phyloP scores from a whole-genome alignment of 1,139 yeast genomes.

The Candida neerlandica region DNA sequence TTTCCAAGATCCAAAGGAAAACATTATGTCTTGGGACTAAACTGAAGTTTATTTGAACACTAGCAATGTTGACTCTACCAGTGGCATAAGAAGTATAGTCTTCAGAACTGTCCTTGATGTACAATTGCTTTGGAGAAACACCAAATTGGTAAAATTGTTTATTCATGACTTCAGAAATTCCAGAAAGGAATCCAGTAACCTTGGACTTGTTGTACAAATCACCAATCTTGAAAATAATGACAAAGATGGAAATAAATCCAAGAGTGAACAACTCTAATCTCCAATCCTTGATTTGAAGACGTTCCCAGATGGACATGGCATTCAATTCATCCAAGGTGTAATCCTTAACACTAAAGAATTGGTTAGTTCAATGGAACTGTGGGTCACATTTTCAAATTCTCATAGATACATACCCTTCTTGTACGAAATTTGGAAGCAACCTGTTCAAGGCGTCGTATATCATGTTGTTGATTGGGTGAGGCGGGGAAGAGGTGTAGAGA shows the following conservation, averaged over 20 bases:
- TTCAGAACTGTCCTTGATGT: slow-evolving; percentile 70
- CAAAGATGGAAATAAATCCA: slow-evolving; percentile 48
- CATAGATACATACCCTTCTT: slow-evolving; percentile 11
- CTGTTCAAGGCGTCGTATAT: slow-evolving; percentile 15
- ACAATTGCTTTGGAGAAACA: slow-evolving; percentile 49
- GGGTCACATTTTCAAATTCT: neutral
- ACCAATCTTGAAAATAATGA: slow-evolving; percentile 57
- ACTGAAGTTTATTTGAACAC: slow-evolving; percentile 60
- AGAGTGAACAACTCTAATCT: slow-evolving; percentile 64
- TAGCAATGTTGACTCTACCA: slow-evolving; percentile 79
- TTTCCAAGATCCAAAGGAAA: slow-evolving; percentile 62
- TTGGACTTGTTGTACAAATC: slow-evolving; percentile 55
- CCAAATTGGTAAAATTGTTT: slow-evolving; percentile 85
- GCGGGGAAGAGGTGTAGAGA: neutral
- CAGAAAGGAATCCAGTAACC: slow-evolving; percentile 54
- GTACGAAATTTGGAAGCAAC: slow-evolving; percentile 14
- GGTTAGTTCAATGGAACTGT: too few species aligned
- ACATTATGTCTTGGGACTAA: slow-evolving; percentile 82
- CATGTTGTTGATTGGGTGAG: slow-evolving; percentile 9
- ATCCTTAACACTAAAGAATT: slow-evolving; percentile 9
- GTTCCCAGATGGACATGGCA: slow-evolving; percentile 50
- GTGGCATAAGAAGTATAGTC: slow-evolving; percentile 80
- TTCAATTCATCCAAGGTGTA: slow-evolving; percentile 54
- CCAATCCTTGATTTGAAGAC: slow-evolving; percentile 69
- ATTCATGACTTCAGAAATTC: slow-evolving; percentile 48